phyloP scores from a whole-genome alignment of 768 basidiomycete genomes.

The Mycena haematopus region DNA sequence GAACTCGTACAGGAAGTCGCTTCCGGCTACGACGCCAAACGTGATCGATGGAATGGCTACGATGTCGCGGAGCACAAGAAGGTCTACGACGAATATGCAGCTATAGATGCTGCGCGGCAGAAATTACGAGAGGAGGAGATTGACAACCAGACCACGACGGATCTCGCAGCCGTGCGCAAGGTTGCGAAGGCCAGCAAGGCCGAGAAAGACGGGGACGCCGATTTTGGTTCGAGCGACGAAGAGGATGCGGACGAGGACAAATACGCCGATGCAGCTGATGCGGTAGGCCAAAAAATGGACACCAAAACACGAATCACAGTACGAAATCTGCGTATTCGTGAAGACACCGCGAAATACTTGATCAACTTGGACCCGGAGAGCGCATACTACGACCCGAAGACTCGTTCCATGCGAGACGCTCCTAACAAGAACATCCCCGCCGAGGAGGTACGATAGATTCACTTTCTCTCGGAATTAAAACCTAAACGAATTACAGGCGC shows the following conservation, averaged over 20 bases:
- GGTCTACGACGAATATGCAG: constrained; percentile 94
- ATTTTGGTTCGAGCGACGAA: constrained; percentile 96
- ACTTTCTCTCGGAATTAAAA: constrained; percentile 9
- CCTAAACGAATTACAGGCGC: constrained; percentile 54
- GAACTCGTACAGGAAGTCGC: constrained; percentile 86
- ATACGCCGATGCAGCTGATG: constrained; percentile 97
- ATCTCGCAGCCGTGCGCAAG: constrained; percentile 89
- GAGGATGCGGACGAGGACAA: constrained; percentile 98
- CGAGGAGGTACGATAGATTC: constrained; percentile 76
- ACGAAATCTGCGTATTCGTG: constrained; percentile 96
- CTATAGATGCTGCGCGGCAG: constrained; percentile 88
- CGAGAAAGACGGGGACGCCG: constrained; percentile 79
- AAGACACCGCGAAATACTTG: constrained; percentile 98
- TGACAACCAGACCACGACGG: constrained; percentile 95
- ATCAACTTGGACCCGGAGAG: constrained; percentile 94
- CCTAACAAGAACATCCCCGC: constrained; percentile 75
- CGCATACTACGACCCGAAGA: constrained; percentile 99
- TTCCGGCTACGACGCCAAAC: constrained; percentile 87
- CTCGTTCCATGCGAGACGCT: constrained; percentile 98
- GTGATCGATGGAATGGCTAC: constrained; percentile 99
- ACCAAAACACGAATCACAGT: constrained; percentile 98
- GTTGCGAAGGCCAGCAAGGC: constrained; percentile 89
- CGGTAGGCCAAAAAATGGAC: constrained; percentile 97
- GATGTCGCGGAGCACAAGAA: constrained; percentile 85
- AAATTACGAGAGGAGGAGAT: constrained; percentile 96